Conservation (phyloP, 1,139 yeast genomes). For the Candida sanyaensis region DNA sequence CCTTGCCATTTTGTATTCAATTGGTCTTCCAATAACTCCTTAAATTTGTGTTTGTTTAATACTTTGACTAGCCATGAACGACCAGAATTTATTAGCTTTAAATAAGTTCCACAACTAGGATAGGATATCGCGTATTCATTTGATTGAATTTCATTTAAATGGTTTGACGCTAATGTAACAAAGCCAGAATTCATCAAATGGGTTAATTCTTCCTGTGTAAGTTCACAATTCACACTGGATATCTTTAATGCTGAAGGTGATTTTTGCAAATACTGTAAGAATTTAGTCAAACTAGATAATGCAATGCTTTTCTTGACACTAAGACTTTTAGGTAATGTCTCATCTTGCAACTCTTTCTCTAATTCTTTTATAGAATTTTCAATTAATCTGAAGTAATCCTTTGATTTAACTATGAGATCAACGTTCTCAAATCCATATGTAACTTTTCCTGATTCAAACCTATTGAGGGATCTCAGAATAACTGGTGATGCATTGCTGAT, state of each 20-base stretch:
- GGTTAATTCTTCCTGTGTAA: conserved; percentile 30
- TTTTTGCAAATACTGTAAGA: conserved; percentile 20
- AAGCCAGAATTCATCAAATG: conserved; percentile 52
- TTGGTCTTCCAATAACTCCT: conserved; percentile 54
- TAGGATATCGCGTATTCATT: conserved; percentile 52
- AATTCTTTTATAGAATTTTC: conserved; percentile 9
- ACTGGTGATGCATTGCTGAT: conserved; percentile 50
- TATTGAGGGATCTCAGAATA: conserved; percentile 38
- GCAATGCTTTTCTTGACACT: neutral
- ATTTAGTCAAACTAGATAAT: conserved; percentile 22
- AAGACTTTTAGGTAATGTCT: neutral
- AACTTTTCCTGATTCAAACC: conserved; percentile 34
- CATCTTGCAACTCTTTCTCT: neutral
- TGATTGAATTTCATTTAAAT: conserved; percentile 47
- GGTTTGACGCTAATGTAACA: conserved; percentile 53
- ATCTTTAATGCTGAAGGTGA: conserved; percentile 38
- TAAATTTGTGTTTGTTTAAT: conserved; percentile 45
- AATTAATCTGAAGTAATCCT: conserved; percentile 24
- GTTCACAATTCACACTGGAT: conserved; percentile 20
- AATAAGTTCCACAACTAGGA: conserved; percentile 63
- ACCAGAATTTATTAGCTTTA: conserved; percentile 48
- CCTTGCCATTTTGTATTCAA: conserved; percentile 55
- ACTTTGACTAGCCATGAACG: conserved; percentile 53
- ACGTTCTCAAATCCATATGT: conserved; percentile 50
- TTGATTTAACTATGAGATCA: conserved; percentile 35